A percentile compares a stretch with the other conserved stretches of the same genome.
These are phyloP conservation scores for Rhizophagus prolifer DNA, from an alignment of 192 early-diverging fungal species.

Conservation along the genomic window DNA sequence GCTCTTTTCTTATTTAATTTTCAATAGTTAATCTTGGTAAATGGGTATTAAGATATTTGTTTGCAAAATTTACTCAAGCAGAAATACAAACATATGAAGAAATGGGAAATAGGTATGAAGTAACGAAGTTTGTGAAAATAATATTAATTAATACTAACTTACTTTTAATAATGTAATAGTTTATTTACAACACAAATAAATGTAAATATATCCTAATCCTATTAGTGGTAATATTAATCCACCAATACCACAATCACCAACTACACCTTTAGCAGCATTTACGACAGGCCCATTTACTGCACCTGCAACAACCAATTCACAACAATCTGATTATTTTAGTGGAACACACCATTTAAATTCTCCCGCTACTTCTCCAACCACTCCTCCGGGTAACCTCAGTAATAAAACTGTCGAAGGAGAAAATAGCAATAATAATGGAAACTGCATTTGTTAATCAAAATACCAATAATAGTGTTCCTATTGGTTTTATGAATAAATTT, in stretches of 20 bases:
- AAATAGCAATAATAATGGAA: background rate
- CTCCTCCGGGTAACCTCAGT: background rate
- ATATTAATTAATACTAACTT: background rate
- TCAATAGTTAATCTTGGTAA: constrained; percentile 75
- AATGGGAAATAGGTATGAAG: constrained; percentile 23
- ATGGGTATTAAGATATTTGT: constrained; percentile 78
- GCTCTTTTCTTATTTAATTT: background rate
- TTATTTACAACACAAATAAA: background rate
- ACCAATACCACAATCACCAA: constrained; percentile 16
- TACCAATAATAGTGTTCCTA: constrained; percentile 9
- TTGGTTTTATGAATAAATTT: constrained; percentile 48
- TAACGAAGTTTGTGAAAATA: background rate
- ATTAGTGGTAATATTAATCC: background rate
- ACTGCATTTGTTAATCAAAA: constrained; percentile 35
- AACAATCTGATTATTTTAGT: constrained; percentile 36
- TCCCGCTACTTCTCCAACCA: background rate
- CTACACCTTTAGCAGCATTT: constrained; percentile 28
- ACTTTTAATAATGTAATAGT: background rate
- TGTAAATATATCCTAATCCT: background rate
- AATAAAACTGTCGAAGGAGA: background rate
- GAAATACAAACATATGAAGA: constrained; percentile 52
- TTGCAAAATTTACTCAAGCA: constrained; percentile 58
- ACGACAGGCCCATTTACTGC: constrained; percentile 41
- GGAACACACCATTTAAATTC: constrained; percentile 33
- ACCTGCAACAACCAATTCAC: constrained; percentile 26